These are phyloP conservation scores for Nemania sp. DNA, from an alignment of 2,329 filamentous ascomycete species.

Conservation along the genomic window DNA sequence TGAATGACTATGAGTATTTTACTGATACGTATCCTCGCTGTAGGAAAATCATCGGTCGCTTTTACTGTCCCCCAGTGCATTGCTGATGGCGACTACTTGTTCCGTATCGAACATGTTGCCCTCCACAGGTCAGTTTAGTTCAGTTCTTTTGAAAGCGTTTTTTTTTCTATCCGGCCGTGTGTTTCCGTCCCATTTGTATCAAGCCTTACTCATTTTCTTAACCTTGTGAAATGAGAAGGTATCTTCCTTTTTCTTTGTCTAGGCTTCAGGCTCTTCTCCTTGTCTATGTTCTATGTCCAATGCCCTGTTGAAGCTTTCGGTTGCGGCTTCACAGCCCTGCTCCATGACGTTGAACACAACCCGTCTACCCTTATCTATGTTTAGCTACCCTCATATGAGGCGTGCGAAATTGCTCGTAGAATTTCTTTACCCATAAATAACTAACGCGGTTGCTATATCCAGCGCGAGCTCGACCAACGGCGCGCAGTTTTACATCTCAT, in stretches of 20 bases:
- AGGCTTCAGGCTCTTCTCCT: too few species aligned
- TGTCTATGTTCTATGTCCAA: too few species aligned
- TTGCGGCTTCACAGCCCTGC: too few species aligned
- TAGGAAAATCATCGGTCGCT: slow-evolving; percentile 45
- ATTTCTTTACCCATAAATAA: neutral
- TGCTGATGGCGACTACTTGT: slow-evolving; percentile 54
- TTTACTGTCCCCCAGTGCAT: slow-evolving; percentile 53
- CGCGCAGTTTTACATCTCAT: slow-evolving; percentile 54
- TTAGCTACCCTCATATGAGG: too few species aligned
- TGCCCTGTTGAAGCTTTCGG: too few species aligned
- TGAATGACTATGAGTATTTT: neutral
- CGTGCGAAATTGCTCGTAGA: neutral
- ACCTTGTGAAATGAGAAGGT: neutral
- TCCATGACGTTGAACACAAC: too few species aligned
- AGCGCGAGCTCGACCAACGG: slow-evolving; percentile 49
- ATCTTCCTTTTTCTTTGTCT: too few species aligned
- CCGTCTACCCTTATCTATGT: too few species aligned
- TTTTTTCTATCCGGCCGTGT: neutral
- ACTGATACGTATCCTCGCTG: slow-evolving; percentile 11
- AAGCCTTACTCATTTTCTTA: too few species aligned
- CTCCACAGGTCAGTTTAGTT: slow-evolving; percentile 46
- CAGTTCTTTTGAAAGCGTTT: neutral
- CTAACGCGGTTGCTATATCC: neutral
- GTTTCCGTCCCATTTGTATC: neutral
- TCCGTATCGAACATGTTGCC: slow-evolving; percentile 55